A percentile compares a stretch with the other conserved stretches of the same genome.
Conservation (phyloP, 73 alveolate genomes). For the Paramecium caudatum region DNA sequence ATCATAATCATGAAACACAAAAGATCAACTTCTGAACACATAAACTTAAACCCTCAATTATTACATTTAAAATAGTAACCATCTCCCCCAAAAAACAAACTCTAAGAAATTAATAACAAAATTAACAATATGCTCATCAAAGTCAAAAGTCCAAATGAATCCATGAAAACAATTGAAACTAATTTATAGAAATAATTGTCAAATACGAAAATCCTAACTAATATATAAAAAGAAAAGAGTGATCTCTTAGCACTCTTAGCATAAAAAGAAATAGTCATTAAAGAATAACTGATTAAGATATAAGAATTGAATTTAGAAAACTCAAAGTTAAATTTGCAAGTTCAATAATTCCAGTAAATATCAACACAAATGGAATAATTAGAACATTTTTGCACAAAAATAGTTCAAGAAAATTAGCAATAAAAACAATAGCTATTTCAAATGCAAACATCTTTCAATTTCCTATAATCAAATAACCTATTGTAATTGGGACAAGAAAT, state of each 20-base stretch:
- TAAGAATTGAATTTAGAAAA: neutral
- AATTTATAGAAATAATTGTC: neutral
- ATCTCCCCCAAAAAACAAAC: conserved; percentile 15
- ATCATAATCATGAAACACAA: conserved; percentile 39
- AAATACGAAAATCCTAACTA: neutral
- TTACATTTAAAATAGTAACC: neutral
- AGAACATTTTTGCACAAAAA: conserved; percentile 19
- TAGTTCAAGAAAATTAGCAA: conserved; percentile 36
- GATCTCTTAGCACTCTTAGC: neutral
- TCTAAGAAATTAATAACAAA: conserved; percentile 24
- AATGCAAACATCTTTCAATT: conserved; percentile 37
- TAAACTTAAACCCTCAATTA: neutral
- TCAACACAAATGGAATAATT: conserved; percentile 52
- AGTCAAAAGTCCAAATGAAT: conserved; percentile 41
- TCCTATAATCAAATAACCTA: conserved; percentile 11
- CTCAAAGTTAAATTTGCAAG: neutral
- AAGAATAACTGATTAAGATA: neutral
- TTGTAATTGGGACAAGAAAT: neutral
- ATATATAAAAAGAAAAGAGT: neutral
- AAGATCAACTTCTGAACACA: conserved; percentile 30
- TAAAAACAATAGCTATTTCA: neutral
- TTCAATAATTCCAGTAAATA: conserved; percentile 6
- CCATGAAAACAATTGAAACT: neutral
- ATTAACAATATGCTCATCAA: conserved; percentile 30
- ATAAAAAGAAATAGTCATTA: neutral